Evolutionary conservation across 148 eudicot genomes (phyloP).

Genomic region (Pouteria glomerata): DNA sequence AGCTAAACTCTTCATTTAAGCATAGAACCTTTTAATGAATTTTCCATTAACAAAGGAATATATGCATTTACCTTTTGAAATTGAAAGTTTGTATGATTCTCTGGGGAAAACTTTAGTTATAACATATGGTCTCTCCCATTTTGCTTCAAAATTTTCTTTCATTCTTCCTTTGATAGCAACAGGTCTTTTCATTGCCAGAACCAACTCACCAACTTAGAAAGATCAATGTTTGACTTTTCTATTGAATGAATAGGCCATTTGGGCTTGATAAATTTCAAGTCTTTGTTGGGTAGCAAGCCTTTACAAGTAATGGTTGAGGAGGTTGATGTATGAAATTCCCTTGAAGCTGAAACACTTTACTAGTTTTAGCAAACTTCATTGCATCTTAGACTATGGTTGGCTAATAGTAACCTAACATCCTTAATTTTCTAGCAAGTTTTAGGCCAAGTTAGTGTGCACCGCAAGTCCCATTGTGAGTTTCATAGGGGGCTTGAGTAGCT

Average conservation of each 20-base stretch:
- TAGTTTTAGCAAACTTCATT: too few relatives aligned
- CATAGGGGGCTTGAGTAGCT: background rate
- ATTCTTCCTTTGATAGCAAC: background rate
- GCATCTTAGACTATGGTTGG: background rate
- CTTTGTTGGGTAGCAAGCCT: too few relatives aligned
- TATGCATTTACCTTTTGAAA: background rate
- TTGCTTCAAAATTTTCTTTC: background rate
- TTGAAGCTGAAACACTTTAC: background rate
- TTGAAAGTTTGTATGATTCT: background rate
- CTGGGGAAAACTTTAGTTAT: background rate
- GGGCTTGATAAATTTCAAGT: too few relatives aligned
- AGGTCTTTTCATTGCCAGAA: too few relatives aligned
- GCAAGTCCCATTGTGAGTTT: background rate
- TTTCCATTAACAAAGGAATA: slow-evolving; percentile 3
- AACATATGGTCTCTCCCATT: background rate
- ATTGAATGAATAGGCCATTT: too few relatives aligned
- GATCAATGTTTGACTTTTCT: too few relatives aligned
- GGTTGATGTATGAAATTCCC: background rate
- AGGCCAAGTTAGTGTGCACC: background rate
- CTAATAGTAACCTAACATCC: background rate
- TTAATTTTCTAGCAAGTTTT: background rate
- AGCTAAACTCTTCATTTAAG: too few relatives aligned
- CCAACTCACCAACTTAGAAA: too few relatives aligned
- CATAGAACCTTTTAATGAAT: background rate
- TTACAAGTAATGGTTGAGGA: background rate